phyloP scores from a whole-genome alignment of 1,139 yeast species.

The Candida sp. region DNA sequence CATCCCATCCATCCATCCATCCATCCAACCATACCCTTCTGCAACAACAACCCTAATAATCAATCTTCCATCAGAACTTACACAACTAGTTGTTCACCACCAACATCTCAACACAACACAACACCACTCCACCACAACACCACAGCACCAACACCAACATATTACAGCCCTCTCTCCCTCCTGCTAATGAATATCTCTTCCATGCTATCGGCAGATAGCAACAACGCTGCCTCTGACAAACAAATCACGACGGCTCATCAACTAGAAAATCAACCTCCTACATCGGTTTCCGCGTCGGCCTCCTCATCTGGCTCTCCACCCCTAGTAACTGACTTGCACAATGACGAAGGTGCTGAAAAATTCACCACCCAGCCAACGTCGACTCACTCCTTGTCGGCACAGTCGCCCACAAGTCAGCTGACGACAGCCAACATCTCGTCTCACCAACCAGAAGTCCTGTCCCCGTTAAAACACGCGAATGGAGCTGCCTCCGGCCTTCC shows the following conservation, averaged over 20 bases:
- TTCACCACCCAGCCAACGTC: not conserved
- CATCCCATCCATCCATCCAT: not conserved
- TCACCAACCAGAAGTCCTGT: not conserved
- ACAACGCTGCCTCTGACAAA: not conserved
- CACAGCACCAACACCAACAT: too few relatives aligned
- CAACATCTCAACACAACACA: not conserved
- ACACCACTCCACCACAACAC: not conserved
- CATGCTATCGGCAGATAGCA: conserved; percentile 37
- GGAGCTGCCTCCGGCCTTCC: not conserved
- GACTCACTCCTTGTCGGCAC: not conserved
- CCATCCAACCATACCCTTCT: not conserved
- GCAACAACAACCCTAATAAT: not conserved
- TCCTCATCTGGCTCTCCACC: not conserved
- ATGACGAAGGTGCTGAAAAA: not conserved
- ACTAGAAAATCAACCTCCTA: conserved; percentile 2
- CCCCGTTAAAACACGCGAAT: conserved; percentile 1
- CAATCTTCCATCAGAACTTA: not conserved
- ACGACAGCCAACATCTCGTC: not conserved
- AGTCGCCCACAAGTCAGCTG: not conserved
- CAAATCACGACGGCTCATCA: not conserved
- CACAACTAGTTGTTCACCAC: not conserved
- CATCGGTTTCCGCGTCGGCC: conserved; percentile 1
- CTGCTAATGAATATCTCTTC: conserved; percentile 42
- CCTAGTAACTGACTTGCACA: not conserved
- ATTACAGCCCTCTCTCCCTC: too few relatives aligned